phyloP scores from a whole-genome alignment of 495 filamentous ascomycete genomes.

The Podospora appendiculata region DNA sequence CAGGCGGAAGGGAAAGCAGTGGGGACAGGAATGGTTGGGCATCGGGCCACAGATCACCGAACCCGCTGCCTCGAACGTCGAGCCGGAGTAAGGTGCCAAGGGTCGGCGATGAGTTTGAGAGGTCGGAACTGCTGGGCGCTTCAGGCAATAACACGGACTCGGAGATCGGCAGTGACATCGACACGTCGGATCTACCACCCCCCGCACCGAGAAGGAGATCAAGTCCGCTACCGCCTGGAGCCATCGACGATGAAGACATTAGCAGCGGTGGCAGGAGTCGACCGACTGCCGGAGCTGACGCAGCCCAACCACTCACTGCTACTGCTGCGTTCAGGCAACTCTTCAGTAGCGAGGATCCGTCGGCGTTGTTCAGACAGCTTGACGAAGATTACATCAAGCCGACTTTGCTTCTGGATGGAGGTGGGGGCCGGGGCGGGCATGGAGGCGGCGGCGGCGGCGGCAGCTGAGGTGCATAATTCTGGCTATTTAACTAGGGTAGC shows the following conservation, averaged over 20 bases:
- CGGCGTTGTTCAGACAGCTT: constrained; percentile 82
- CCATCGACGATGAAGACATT: constrained; percentile 2
- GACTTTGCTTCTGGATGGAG: constrained; percentile 70
- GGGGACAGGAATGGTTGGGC: constrained; percentile 36
- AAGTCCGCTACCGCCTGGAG: constrained; percentile 41
- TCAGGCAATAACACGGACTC: constrained; percentile 54
- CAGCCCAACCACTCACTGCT: constrained; percentile 50
- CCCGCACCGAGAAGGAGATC: constrained; percentile 43
- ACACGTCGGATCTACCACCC: constrained; percentile 55
- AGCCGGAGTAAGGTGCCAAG: constrained; percentile 5
- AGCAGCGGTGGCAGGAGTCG: constrained; percentile 13
- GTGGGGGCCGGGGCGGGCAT: neutral
- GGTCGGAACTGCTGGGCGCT: constrained; percentile 54
- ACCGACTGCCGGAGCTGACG: constrained; percentile 24
- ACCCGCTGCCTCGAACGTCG: constrained; percentile 25
- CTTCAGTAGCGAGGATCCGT: constrained; percentile 73
- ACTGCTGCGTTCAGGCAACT: constrained; percentile 61
- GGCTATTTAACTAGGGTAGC: too few species aligned
- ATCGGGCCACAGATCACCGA: constrained; percentile 45
- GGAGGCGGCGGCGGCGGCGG: neutral
- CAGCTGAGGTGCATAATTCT: too few species aligned
- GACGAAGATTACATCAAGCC: constrained; percentile 98
- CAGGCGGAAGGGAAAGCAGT: constrained; percentile 19
- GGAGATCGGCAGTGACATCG: constrained; percentile 55
- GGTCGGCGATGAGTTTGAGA: constrained; percentile 45